Evolutionary conservation across 1,139 yeast species (phyloP).

Genomic region (Debaryomyces psychrophilus): DNA sequence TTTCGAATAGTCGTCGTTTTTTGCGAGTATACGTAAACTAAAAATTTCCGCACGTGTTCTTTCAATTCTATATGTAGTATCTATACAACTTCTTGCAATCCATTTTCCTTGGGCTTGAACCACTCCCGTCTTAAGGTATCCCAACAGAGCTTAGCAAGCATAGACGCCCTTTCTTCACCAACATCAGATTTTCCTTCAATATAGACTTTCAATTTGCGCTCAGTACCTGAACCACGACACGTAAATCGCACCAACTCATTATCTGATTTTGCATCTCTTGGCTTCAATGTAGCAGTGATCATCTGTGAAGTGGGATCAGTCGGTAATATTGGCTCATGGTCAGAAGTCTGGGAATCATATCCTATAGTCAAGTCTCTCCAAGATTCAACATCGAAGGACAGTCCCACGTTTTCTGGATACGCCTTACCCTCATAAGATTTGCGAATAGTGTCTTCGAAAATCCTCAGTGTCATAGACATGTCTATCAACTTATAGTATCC

Average conservation of each 20-base stretch:
- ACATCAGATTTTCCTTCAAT: conserved; percentile 68
- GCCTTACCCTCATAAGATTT: conserved; percentile 35
- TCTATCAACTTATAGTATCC: conserved; percentile 78
- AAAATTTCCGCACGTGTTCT: conserved; percentile 10
- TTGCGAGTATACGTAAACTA: conserved; percentile 1
- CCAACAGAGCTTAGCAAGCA: conserved; percentile 73
- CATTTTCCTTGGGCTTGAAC: conserved; percentile 58
- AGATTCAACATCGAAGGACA: conserved; percentile 48
- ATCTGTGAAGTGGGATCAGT: conserved; percentile 75
- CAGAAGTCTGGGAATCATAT: conserved; percentile 67
- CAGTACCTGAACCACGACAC: conserved; percentile 94
- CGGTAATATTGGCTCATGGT: conserved; percentile 66
- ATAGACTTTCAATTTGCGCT: conserved; percentile 90
- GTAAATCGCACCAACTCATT: conserved; percentile 67
- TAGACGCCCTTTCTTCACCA: conserved; percentile 47
- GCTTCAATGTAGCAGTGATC: conserved; percentile 64
- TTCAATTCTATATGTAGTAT: conserved; percentile 3
- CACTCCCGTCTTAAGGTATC: conserved; percentile 52
- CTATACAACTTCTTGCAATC: conserved; percentile 38
- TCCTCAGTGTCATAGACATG: conserved; percentile 49
- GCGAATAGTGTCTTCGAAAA: conserved; percentile 53
- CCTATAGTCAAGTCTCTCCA: conserved; percentile 91
- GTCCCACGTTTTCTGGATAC: conserved; percentile 53
- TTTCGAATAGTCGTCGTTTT: not conserved
- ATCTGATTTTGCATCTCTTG: conserved; percentile 23